These are phyloP conservation scores for Penicillium steckii DNA, from an alignment of 495 filamentous ascomycete genomes.

Conservation along the genomic window DNA sequence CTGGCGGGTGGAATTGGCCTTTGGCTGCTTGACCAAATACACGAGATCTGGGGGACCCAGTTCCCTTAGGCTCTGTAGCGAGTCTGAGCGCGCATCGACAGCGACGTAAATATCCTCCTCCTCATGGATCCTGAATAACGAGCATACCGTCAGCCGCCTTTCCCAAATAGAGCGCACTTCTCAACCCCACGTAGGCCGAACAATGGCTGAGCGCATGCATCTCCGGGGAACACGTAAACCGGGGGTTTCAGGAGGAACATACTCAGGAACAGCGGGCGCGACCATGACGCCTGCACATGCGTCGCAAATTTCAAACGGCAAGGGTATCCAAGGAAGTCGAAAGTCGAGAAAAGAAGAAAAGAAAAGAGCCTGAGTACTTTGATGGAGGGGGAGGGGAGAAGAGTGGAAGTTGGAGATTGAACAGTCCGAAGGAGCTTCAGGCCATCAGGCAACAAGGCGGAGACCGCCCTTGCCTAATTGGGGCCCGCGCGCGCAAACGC, in stretches of 20 bases:
- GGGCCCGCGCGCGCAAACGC: conserved; percentile 32
- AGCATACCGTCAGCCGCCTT: conserved; percentile 18
- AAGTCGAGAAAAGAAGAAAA: not conserved
- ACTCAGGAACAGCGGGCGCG: conserved; percentile 88
- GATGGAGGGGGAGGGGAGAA: conserved; percentile 8
- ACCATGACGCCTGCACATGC: conserved; percentile 63
- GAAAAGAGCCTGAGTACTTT: conserved; percentile 3
- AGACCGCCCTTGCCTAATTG: conserved; percentile 29
- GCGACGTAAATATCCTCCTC: conserved; percentile 80
- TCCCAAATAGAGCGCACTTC: conserved; percentile 6
- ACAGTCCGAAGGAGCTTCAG: conserved; percentile 23
- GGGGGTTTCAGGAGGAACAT: conserved; percentile 39
- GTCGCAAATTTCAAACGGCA: conserved; percentile 6
- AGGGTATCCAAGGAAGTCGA: conserved; percentile 2
- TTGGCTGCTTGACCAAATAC: conserved; percentile 86
- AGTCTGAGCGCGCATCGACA: conserved; percentile 85
- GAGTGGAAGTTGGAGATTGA: conserved; percentile 8
- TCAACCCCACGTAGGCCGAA: not conserved
- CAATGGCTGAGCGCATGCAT: conserved; percentile 28
- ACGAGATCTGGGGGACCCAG: conserved; percentile 94
- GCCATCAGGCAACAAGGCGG: conserved; percentile 29
- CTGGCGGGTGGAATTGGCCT: conserved; percentile 50
- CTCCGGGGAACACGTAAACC: conserved; percentile 36
- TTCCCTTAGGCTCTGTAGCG: conserved; percentile 79
- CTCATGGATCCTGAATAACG: conserved; percentile 74